These are phyloP conservation scores for Diplodia scrobiculata DNA, from an alignment of 2,329 filamentous ascomycete genomes.

Conservation along the genomic window DNA sequence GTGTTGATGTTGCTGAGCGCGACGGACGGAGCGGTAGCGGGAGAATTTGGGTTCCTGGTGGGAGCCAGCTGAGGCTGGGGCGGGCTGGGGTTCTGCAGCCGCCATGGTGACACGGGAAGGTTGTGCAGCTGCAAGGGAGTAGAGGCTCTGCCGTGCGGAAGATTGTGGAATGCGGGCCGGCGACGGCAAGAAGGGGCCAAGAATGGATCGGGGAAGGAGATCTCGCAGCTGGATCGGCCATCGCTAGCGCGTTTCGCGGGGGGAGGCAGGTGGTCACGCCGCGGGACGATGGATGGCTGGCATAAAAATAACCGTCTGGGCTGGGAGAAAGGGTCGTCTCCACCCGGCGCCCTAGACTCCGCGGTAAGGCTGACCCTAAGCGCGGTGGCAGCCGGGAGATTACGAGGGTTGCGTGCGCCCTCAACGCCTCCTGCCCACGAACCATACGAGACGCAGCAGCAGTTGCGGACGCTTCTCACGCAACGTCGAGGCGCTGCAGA, in stretches of 20 bases:
- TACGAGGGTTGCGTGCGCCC: not conserved
- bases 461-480: too few relatives aligned
- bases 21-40: constrained; percentile 61
- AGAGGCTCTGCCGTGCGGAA: constrained; percentile 19
- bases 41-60: constrained; percentile 52
- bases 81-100: constrained; percentile 35
- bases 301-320: not conserved
- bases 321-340: not conserved
- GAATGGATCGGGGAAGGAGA: constrained; percentile 11
- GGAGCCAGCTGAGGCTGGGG: constrained; percentile 31
- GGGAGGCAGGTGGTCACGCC: not conserved
- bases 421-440: not conserved
- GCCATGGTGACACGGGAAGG: constrained; percentile 31
- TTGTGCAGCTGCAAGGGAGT: constrained; percentile 31
- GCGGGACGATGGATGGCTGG: not conserved
- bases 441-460: constrained; percentile 8
- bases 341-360: not conserved
- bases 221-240: not conserved
- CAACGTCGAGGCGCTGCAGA: not conserved
- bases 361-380: constrained; percentile 9
- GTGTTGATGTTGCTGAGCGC: constrained; percentile 45
- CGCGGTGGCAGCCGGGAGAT: constrained; percentile 1
- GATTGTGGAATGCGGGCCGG: constrained; percentile 9
- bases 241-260: constrained; percentile 19
- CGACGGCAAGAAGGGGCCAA: constrained; percentile 1